Base-by-base conservation (phyloP, 2,329 filamentous ascomycete genomes). In the Fusarium sp. region DNA sequence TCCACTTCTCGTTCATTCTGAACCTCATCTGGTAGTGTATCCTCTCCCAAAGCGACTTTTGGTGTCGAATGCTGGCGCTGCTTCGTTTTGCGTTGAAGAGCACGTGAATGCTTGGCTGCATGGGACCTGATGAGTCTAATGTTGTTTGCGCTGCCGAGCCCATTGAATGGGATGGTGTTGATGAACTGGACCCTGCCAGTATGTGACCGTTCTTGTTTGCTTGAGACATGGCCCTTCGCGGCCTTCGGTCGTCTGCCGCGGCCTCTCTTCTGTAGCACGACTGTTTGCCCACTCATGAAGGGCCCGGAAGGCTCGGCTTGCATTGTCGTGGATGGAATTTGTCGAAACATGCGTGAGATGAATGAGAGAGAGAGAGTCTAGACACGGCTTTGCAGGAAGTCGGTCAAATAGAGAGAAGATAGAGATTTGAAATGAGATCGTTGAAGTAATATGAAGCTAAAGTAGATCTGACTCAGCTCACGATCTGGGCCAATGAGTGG, bases 61-160 rank as follows among this genome's bases (percentile, higher is more conserved):
- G 10, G 8, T 18, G 45, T 6, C 11, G 60, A 13, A 6, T 18
- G n/a, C 9, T 45, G 23, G 0, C 35, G 14, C 48, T 48, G 34
- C 18, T 43, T 43, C 25, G 39, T 25, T 20, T 60, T 4, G 16
- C 52, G 57, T 7, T 48, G 35, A 1, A 45, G n/a, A 6, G 59
- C 32, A 4, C 45, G 37, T 2, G 66, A 41, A 25, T 60, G 54
- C 1, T 23, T 70, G 5, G 66, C 68, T 14, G 59, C 66, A 16
- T 70, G 68, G 0, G 68, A 70, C 20, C 66, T 65, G 18, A 70
- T 70, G 1, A 69, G 27, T 13, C 5, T 70, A 10, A 69, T 64
- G 20, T 61, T 70, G 6, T 30, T 13, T 5, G 27, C 6, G 14
- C 27, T 56, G 4, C 52, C 54, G 7, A n/a, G 43, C 10, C 45